phyloP scores from a whole-genome alignment of 2,329 filamentous ascomycete species.

The Fusarium sp. region DNA sequence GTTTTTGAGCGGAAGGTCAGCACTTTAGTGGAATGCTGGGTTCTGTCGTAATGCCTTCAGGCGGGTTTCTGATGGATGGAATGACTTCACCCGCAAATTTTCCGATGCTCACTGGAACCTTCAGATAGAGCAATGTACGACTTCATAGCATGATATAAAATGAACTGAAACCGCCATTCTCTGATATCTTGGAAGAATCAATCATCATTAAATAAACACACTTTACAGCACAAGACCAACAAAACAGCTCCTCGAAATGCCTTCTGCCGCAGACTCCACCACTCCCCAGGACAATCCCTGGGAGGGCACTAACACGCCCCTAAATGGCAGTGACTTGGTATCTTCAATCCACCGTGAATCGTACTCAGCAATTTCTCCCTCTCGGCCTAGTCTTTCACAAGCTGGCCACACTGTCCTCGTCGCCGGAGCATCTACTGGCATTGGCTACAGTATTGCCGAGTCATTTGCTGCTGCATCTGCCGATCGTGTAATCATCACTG shows the following conservation, averaged over 20 bases:
- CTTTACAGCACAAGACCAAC: background rate
- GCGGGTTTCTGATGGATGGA: background rate
- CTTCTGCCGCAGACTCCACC: background rate
- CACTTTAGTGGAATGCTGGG: background rate
- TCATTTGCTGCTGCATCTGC: conserved; percentile 62
- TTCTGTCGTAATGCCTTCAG: rapidly evolving
- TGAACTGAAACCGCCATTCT: no score
- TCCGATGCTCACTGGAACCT: background rate
- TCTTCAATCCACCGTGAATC: background rate
- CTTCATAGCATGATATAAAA: background rate
- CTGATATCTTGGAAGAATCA: no score
- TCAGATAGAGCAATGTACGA: no score
- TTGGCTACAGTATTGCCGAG: conserved; percentile 53
- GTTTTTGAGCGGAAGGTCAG: background rate
- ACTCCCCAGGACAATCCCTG: conserved; percentile 8
- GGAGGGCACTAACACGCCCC: background rate
- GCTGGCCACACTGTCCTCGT: conserved; percentile 45
- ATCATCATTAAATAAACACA: no score
- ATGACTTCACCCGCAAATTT: background rate
- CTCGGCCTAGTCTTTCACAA: conserved; percentile 56
- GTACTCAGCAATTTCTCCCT: conserved; percentile 56
- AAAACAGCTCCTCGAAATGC: background rate
- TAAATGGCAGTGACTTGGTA: background rate
- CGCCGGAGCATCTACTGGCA: conserved; percentile 18
- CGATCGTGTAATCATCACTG: conserved; percentile 55